phyloP scores from a whole-genome alignment of 2,329 filamentous ascomycete species.

The Aspergillus sp. region DNA sequence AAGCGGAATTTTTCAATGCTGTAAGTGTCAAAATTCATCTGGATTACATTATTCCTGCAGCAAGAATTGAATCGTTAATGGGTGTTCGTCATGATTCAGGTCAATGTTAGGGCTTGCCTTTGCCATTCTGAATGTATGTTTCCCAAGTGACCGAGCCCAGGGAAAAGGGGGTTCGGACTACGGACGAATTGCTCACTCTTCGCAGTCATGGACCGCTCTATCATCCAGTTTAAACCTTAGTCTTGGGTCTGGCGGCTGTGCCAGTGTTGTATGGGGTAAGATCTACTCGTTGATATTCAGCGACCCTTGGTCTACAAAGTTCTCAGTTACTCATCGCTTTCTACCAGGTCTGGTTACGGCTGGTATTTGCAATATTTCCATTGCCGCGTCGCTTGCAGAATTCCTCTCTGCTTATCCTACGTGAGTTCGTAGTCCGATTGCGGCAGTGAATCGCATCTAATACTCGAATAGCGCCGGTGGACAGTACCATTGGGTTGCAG shows the following conservation, averaged over 20 bases:
- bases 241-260: slow-evolving; percentile 69
- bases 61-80: neutral
- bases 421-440: slow-evolving; percentile 22
- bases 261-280: slow-evolving; percentile 71
- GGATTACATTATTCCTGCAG: neutral
- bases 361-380: slow-evolving; percentile 67
- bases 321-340: neutral
- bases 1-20: slow-evolving; percentile 59
- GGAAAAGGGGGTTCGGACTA: neutral
- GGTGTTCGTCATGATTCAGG: slow-evolving; percentile 16
- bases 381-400: slow-evolving; percentile 69
- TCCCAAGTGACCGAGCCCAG: neutral
- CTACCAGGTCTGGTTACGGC: slow-evolving; percentile 51
- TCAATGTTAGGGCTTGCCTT: slow-evolving; percentile 64
- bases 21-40: slow-evolving; percentile 23
- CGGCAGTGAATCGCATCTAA: slow-evolving; percentile 11
- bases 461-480: slow-evolving; percentile 49
- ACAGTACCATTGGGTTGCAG: slow-evolving; percentile 72
- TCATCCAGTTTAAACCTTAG: slow-evolving; percentile 60
- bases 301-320: neutral
- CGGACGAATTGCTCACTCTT: slow-evolving; percentile 9
- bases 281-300: neutral
- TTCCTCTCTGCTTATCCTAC: slow-evolving; percentile 66
- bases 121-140: slow-evolving; percentile 57
- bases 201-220: slow-evolving; percentile 59